Evolutionary conservation across 495 filamentous ascomycete genomes (phyloP), one percentile per base, ranked within the genome.

Genomic region (Xeromyces bisporus): DNA sequence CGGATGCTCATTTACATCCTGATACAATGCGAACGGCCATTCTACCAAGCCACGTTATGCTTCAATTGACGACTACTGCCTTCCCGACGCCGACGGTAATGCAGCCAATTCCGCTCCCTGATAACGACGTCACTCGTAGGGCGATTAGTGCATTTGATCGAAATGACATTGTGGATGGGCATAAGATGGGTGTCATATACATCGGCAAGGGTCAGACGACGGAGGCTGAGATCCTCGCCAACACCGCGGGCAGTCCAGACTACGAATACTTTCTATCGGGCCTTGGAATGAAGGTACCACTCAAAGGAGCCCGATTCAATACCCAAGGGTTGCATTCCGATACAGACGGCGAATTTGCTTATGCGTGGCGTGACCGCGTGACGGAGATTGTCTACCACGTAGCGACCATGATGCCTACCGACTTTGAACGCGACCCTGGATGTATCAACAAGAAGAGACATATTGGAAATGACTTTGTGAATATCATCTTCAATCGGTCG

Each of bases 381-480:
- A 89, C 85, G 0, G 89, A 96, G 47, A 79, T 99, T 18, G 77
- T 94, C 9, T 99, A 86, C 49, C 91, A 99, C 48, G 74, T 94
- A 26, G 76, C 82, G 2, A 96, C 86, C 8, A 79, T 93, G 67
- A 99, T 99, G 91, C 91, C 91, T 7, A 89, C 81, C 12, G 67
- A 86, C 47, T 60, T 75, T 15, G 69, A 79, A 17, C 61, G 69
- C 24, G 84, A 94, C 43, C 71, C 77, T 9, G 63, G 66, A 9
- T 85, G 76, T 41, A 70, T 73, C 39, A 67, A 68, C 45, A 99
- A 99, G 61, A 99, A 99, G 50, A 66, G 74, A 3, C 92, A 99
- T 44, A 84, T 93, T 25, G 91, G 91, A 24, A 99, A 99, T 44
- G 92, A 99, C 56, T 91, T 77, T 43, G 91, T 99, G 40, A 96